Evolutionary conservation across 257 asterid species (phyloP), one percentile per base, ranked within the genome.

Genomic region (Solanum boliviense): DNA sequence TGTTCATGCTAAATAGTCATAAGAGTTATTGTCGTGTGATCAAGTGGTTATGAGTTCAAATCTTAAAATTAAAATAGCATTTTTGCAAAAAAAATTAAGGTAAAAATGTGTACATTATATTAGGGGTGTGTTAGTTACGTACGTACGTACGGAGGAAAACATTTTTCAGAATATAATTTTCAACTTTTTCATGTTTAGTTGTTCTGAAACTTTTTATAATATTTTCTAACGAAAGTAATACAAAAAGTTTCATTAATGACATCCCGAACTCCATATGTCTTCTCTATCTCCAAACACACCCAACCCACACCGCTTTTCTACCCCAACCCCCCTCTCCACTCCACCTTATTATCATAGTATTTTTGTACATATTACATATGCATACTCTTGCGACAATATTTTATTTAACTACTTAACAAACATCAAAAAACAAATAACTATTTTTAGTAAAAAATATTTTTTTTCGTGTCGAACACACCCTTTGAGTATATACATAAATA

Each of bases 81-180:
- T 38, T 38, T 38, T 38, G 44, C 44, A 38, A 38, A 38, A 38
- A 36, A 38, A 38, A 38, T 39, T 9, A 39, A 9, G 44, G 44
- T 39, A 39, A 39, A 39, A 9, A 39, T 39, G 13, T 9, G 44
- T 9, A 39, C 44, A 39, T 39, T 39, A 39, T 39, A 39, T 39
- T 39, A 9, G 46, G 46, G 46, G 46, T 39, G 46, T 39, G 46
- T 39, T 39, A 39, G 13, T 13, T 39, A 39, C 41, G 0, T 38
- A 67, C 1, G 32, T 0, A 67, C 1, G 31, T 0, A 25, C 32
- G 8, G 3, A 7, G 27, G 4, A 20, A 4, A 20, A 6, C n/a
- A 21, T 4, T 60, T 4, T 60, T 62, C 6, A 4, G 3, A 58
- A 58, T 0, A 70, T 29, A 70, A 0, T 13, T 13, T 29, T 13